Evolutionary conservation across 495 filamentous ascomycete genomes (phyloP).

Genomic region (Parmelia sp.): DNA sequence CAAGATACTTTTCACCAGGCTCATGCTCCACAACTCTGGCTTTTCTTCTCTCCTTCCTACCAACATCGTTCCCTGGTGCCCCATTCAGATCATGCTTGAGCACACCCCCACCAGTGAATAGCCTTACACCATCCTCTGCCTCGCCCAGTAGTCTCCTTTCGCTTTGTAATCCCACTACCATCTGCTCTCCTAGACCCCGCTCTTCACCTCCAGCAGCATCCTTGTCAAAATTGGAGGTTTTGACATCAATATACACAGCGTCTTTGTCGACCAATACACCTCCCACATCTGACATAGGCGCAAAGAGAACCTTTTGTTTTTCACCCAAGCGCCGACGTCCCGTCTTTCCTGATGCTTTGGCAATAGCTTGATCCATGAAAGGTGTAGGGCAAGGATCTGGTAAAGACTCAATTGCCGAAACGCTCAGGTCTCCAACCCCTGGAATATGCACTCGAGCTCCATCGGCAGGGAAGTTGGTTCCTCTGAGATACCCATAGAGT

Average conservation of each 20-base stretch:
- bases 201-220: constrained; percentile 51
- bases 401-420: constrained; percentile 74
- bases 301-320: constrained; percentile 91
- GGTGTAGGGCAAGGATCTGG: constrained; percentile 96
- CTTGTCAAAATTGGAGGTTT: constrained; percentile 69
- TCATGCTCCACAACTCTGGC: constrained; percentile 59
- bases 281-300: constrained; percentile 95
- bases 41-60: constrained; percentile 63
- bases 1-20: constrained; percentile 43
- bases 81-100: constrained; percentile 52
- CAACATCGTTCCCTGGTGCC: constrained; percentile 52
- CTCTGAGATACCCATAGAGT: constrained; percentile 87
- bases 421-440: constrained; percentile 85
- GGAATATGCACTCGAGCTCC: constrained; percentile 87
- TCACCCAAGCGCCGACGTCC: constrained; percentile 74
- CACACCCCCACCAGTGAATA: constrained; percentile 72
- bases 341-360: constrained; percentile 73
- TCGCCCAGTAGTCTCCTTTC: constrained; percentile 78
- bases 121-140: constrained; percentile 67
- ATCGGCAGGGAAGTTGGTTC: constrained; percentile 88
- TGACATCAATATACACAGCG: constrained; percentile 73
- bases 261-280: constrained; percentile 80
- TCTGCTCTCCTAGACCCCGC: constrained; percentile 82
- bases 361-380: constrained; percentile 74
- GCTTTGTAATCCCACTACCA: constrained; percentile 83